Evolutionary conservation across 805 yeast genomes (phyloP), one percentile per base, ranked within the genome.

Genomic region (Lipomyces chichibuensis): DNA sequence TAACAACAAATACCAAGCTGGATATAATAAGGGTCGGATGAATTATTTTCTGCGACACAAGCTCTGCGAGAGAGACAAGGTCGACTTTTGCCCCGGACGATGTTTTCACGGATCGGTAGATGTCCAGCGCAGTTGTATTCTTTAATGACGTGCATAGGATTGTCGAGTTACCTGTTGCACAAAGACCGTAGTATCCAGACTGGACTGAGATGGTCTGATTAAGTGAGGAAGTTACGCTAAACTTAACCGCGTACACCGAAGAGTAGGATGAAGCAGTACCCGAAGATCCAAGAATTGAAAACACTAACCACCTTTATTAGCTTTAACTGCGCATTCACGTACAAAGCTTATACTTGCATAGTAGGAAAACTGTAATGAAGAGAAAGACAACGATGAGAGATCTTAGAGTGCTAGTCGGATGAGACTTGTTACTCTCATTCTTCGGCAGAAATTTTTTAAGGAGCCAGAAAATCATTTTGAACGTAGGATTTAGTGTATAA

Each of bases 21-120:
- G 79, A 77, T 53, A 74, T 81, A 75, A 81, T 79, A 32, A 81
- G 77, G 6, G 80, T 76, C 25, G 85, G 83, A 67, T 74, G 81
- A 51, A 74, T 74, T 60, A 75, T 78, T 2, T 74, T 80, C 14
- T 71, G 73, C 23, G 71, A 71, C 27, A 69, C 74, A 8, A 56
- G 35, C 27, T 57, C 39, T 11, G 68, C 72, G 25, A 69, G 59
- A 14, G 62, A 20, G n/a, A 69, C 54, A 33, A 69, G 60, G 39
- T 69, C 72, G 46, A 65, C 67, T 23, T 60, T 65, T 11, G 63
- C 57, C n/a, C 64, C 53, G 11, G 53, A 32, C 6, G 69, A 54
- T 4, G 63, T 54, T 14, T 58, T 63, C 6, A 27, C 59, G 35
- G 52, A 46, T 13, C 59, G 46, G 54, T 37, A 63, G n/a, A 29